Percentiles rank a stretch among this genome's conserved stretches.
These are phyloP conservation scores for Mycotypha africana DNA, from an alignment of 371 early-diverging fungal genomes.

Conservation along the genomic window DNA sequence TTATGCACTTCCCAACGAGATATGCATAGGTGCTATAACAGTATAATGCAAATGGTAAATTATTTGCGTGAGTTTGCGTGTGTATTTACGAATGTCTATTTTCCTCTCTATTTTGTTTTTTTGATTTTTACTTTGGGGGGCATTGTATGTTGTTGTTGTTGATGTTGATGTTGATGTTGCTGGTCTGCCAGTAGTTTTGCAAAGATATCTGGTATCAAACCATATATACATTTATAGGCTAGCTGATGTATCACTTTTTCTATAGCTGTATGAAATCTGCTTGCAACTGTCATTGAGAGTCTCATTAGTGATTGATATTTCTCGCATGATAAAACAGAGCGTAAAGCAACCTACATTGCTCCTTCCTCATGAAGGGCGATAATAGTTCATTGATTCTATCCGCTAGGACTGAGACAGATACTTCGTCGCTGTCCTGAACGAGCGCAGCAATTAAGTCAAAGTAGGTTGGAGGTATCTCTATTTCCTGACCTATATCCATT, in stretches of 20 bases:
- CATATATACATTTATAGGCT: slow-evolving; percentile 25
- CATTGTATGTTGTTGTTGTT: no score
- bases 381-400: slow-evolving; percentile 30
- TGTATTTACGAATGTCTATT: no score
- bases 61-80: no score
- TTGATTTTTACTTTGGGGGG: no score
- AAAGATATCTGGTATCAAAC: slow-evolving; percentile 13
- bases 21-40: slow-evolving; percentile 35
- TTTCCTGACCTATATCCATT: not conserved
- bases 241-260: slow-evolving; percentile 18
- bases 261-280: slow-evolving; percentile 21
- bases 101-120: no score
- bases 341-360: slow-evolving; percentile 25
- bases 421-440: slow-evolving; percentile 43
- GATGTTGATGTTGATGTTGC: slow-evolving; percentile 15
- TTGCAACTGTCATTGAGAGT: slow-evolving; percentile 22
- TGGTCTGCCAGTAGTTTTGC: slow-evolving; percentile 11
- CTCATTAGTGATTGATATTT: no score
- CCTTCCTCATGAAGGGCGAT: slow-evolving; percentile 34
- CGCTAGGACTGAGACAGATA: slow-evolving; percentile 11
- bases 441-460: slow-evolving; percentile 24
- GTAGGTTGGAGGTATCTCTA: slow-evolving; percentile 21
- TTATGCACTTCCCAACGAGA: slow-evolving; percentile 57
- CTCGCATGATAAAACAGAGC: no score
- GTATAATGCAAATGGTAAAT: no score